Conservation (phyloP, 2,329 filamentous ascomycete genomes). For the Diaporthe longicolla region DNA sequence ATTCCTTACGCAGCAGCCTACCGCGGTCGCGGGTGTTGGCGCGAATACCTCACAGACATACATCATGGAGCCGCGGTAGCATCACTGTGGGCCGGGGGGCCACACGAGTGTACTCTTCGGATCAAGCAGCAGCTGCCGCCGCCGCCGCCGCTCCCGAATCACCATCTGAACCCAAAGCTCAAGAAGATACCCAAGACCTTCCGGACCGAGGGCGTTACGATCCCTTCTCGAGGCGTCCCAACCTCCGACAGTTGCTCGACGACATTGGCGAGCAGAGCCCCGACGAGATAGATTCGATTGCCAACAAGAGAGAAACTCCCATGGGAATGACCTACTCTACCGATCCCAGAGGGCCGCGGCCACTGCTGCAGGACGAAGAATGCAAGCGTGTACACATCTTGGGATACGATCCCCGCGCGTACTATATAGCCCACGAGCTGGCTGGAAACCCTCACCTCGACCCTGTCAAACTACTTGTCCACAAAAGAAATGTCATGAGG, state of each 20-base stretch:
- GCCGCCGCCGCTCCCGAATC: conserved; percentile 27
- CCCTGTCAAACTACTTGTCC: conserved; percentile 50
- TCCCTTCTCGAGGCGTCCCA: conserved; percentile 33
- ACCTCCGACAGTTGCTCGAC: conserved; percentile 35
- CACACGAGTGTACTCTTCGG: conserved; percentile 46
- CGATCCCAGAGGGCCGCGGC: neutral
- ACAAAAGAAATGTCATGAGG: conserved; percentile 45
- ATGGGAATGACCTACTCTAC: conserved; percentile 39
- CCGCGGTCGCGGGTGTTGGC: conserved; percentile 59
- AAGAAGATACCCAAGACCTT: conserved; percentile 31
- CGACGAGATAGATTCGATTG: conserved; percentile 20
- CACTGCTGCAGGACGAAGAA: conserved; percentile 14
- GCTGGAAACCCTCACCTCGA: conserved; percentile 48
- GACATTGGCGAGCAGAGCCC: conserved; percentile 35
- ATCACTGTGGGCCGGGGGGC: conserved; percentile 57
- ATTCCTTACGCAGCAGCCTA: conserved; percentile 55
- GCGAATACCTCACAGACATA: conserved; percentile 57
- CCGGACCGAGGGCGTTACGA: conserved; percentile 34
- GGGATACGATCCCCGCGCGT: conserved; percentile 39
- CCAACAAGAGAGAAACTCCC: conserved; percentile 9
- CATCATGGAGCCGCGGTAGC: conserved; percentile 58
- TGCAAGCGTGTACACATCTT: conserved; percentile 39
- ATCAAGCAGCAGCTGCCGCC: conserved; percentile 27
- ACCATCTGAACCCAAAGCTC: conserved; percentile 36
- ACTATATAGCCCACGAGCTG: conserved; percentile 51